Percentiles rank a stretch among this genome's conserved stretches.
phyloP scores from a whole-genome alignment of 768 basidiomycete genomes.

The Leccinellum luteum region DNA sequence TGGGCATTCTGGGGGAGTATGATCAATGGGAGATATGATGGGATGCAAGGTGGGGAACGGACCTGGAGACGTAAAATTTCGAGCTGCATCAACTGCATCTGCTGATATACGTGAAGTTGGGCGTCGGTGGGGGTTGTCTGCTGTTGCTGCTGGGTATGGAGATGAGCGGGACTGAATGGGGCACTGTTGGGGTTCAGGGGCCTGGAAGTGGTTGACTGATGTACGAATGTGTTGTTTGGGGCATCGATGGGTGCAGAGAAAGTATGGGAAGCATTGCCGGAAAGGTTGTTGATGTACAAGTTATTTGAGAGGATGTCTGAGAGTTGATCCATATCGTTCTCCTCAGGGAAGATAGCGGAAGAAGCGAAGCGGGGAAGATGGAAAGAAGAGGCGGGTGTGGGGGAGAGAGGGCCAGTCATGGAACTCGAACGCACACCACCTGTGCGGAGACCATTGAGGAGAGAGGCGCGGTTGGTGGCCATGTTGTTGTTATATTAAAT shows the following conservation, averaged over 20 bases:
- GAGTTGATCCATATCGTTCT: conserved; percentile 60
- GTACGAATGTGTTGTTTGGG: conserved; percentile 60
- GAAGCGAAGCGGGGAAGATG: conserved; percentile 56
- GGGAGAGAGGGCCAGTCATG: conserved; percentile 58
- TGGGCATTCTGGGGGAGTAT: conserved; percentile 53
- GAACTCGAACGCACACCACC: conserved; percentile 85
- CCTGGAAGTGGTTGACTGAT: conserved; percentile 57
- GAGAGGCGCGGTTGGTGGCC: conserved; percentile 69
- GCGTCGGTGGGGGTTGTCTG: conserved; percentile 40
- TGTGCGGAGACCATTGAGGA: conserved; percentile 85
- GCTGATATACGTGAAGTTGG: conserved; percentile 64
- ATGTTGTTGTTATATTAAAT: conserved; percentile 31
- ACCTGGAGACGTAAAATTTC: conserved; percentile 83
- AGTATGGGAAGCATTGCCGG: conserved; percentile 42
- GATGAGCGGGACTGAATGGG: conserved; percentile 43
- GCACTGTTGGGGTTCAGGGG: conserved; percentile 51
- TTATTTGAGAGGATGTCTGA: conserved; percentile 53
- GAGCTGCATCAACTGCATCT: conserved; percentile 80
- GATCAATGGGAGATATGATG: conserved; percentile 9
- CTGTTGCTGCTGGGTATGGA: conserved; percentile 27
- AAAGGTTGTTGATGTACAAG: conserved; percentile 44
- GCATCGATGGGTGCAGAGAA: conserved; percentile 75
- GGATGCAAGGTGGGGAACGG: conserved; percentile 14
- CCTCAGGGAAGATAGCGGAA: conserved; percentile 44
- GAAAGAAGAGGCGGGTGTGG: conserved; percentile 61